Conservation (phyloP, 2,329 filamentous ascomycete genomes). For the Chalaropsis thielavioides region DNA sequence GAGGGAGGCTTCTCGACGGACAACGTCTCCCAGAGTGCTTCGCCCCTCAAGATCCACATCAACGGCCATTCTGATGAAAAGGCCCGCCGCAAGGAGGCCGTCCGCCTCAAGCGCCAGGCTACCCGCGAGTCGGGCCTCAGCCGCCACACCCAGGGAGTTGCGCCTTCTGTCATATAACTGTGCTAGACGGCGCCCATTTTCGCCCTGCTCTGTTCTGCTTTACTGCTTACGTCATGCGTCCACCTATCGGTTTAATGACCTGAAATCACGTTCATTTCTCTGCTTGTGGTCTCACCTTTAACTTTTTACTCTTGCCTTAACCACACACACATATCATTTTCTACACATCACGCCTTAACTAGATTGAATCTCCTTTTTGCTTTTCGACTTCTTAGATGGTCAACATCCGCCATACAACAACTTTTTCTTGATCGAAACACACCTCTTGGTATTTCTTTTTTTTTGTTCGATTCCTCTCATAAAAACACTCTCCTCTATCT, state of each 20-base stretch:
- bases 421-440: neutral
- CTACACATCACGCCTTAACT: neutral
- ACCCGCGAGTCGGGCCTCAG: neutral
- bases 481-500: neutral
- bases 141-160: neutral
- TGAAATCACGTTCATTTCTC: neutral
- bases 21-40: neutral
- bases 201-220: neutral
- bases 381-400: neutral
- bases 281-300: neutral
- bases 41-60: neutral
- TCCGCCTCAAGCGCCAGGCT: neutral
- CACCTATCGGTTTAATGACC: neutral
- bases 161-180: neutral
- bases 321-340: neutral
- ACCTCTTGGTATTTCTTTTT: neutral
- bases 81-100: conserved; percentile 7
- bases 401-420: neutral
- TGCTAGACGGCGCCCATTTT: neutral
- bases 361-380: neutral
- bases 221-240: neutral
- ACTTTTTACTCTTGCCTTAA: neutral
- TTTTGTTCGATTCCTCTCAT: neutral
- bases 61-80: conserved; percentile 4
- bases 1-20: conserved; percentile 4